Conservation (phyloP, 306 rosid species). For the Arachis stenosperma region DNA sequence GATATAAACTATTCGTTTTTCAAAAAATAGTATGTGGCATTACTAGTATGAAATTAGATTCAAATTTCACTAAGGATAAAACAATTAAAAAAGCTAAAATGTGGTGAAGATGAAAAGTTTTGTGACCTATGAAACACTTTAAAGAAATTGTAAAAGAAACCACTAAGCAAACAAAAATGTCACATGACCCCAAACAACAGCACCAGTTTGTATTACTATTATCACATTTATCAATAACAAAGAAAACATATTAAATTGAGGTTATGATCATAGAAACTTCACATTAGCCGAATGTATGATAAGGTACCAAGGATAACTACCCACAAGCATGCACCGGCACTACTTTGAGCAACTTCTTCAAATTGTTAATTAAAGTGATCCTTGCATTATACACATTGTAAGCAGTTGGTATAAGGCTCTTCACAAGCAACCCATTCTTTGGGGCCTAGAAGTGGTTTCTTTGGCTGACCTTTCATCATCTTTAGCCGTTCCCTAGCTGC, state of each 20-base stretch:
- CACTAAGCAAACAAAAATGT: constrained; percentile 17
- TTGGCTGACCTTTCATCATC: constrained; percentile 69
- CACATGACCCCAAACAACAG: constrained; percentile 22
- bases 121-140: constrained; percentile 16
- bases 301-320: constrained; percentile 44
- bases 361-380: constrained; percentile 51
- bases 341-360: constrained; percentile 83
- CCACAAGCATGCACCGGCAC: constrained; percentile 91
- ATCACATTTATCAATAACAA: not conserved
- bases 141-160: constrained; percentile 20
- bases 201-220: not conserved
- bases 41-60: constrained; percentile 6
- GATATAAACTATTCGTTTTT: constrained; percentile 2
- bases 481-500: constrained; percentile 94
- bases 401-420: too few relatives aligned
- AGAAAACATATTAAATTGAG: not conserved
- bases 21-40: not conserved
- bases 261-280: constrained; percentile 7
- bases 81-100: constrained; percentile 4
- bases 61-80: not conserved
- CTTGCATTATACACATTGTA: too few relatives aligned
- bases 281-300: not conserved
- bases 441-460: constrained; percentile 42
- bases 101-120: not conserved
- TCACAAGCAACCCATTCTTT: too few relatives aligned